Base-by-base conservation (phyloP, 75 land plant species). In the Gnetum montanum region DNA sequence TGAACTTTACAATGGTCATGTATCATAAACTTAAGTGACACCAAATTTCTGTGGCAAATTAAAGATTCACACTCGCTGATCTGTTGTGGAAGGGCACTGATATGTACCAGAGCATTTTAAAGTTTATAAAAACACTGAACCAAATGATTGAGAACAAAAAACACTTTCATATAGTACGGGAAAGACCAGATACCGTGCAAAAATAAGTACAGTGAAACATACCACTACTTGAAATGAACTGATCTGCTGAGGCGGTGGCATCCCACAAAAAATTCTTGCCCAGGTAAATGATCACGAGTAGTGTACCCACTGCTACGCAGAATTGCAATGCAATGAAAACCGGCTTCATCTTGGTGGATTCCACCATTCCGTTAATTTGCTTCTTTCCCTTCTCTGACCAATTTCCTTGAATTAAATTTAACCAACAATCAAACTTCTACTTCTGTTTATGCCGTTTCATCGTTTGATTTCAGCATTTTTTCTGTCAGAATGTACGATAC, bases 241-340 rank as follows among this genome's bases (percentile, higher is more conserved):
- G n/a, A n/a, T n/a, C n/a, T n/a, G 43, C n/a, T 56, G 37, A 15
- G 43, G 70, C 52, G 11, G 64, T 34, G 35, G 46, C 20, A 12
- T 76, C 71, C 66, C 66, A 74, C 58, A 68, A 77, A 18, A 67
- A 49, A n/a, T 77, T 71, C 34, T 35, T 50, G 8, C 78, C 78
- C 35, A 74, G 23, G 25, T 71, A 77, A 38, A 67, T 49, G 18
- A 71, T 73, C 26, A 67, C 22, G 10, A 68, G 8, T 43, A 74
- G 34, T n/a, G 64, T 57, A 1, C 65, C 54, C 56, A 47, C 53
- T 36, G 63, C 35, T 11, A 61, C 57, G 16, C 31, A 34, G 51
- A 77, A 5, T 25, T 53, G 65, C 16, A 60, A 34, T 43, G 57
- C 65, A 13, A 74, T 40, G 23, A 43, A 46, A 8, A 77, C 43